Conservation (phyloP, 2,329 filamentous ascomycete genomes). For the Corniculantispora saksenae region DNA sequence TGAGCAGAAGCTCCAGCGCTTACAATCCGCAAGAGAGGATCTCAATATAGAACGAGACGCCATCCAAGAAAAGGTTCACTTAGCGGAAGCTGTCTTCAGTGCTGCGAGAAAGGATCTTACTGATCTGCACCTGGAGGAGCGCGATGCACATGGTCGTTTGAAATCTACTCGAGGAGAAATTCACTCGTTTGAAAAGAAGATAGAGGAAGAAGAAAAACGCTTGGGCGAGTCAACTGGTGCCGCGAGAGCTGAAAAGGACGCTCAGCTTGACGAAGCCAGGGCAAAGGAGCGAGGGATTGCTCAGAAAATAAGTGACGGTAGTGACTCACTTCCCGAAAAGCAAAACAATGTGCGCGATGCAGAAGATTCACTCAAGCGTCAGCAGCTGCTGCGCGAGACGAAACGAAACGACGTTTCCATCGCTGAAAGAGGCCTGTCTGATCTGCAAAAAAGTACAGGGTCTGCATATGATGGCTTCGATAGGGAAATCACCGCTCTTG, state of each 20-base stretch:
- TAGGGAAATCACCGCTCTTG: slow-evolving; percentile 59
- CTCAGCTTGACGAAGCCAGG: slow-evolving; percentile 44
- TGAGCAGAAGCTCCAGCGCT: slow-evolving; percentile 46
- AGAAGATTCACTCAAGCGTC: slow-evolving; percentile 32
- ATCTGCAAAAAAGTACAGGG: slow-evolving; percentile 59
- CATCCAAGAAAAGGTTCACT: slow-evolving; percentile 43
- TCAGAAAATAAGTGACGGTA: slow-evolving; percentile 30
- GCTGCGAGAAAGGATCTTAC: slow-evolving; percentile 54
- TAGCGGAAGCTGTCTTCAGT: slow-evolving; percentile 54
- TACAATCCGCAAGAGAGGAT: slow-evolving; percentile 41
- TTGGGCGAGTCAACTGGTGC: slow-evolving; percentile 71
- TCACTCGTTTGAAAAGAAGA: slow-evolving; percentile 46
- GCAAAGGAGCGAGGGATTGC: slow-evolving; percentile 30
- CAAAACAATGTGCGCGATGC: slow-evolving; percentile 35
- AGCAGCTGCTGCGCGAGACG: slow-evolving; percentile 33
- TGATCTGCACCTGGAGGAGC: slow-evolving; percentile 62
- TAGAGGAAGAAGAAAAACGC: slow-evolving; percentile 58
- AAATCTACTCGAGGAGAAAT: slow-evolving; percentile 53
- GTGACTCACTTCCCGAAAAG: slow-evolving; percentile 35
- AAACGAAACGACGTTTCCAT: slow-evolving; percentile 58
- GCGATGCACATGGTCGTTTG: slow-evolving; percentile 62
- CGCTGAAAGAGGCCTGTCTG: slow-evolving; percentile 45
- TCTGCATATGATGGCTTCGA: slow-evolving; percentile 67
- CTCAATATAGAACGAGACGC: slow-evolving; percentile 49
- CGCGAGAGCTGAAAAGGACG: slow-evolving; percentile 62